Evolutionary conservation across 257 asterid species (phyloP), one percentile per base, ranked within the genome.

Genomic region (Linaria vulgaris): DNA sequence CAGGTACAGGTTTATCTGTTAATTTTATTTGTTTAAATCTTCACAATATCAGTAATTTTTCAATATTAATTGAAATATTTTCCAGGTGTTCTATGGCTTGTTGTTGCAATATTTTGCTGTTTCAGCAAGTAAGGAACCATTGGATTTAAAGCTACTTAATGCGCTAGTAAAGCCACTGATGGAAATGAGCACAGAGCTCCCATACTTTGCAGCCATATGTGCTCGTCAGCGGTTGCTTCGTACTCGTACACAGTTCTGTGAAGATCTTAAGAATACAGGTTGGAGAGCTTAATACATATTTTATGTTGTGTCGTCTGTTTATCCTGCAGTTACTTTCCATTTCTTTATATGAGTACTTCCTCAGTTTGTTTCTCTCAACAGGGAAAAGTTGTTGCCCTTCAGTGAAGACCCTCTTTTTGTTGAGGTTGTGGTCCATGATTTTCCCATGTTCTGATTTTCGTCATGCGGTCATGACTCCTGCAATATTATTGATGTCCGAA

Each of bases 401-500:
- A 34, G 43, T 82, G 72, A 94, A 94, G 82, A 94, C 96, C 15
- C 70, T 94, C 65, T 76, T 84, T 74, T 85, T 94, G 46, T 71
- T 87, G 79, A 84, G 89, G 72, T 83, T 94, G 25, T 94, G 97
- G 99, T 90, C 94, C 67, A 74, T 94, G 95, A 77, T 84, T 64
- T 94, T 87, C 71, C 99, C 97, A 12, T 94, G 96, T 80, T 94
- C 99, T 27, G 99, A 90, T 80, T 90, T 83, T 64, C 96, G 97
- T 53, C 99, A 90, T 69, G 85, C 76, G 37, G 99, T 94, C 47
- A 85, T 82, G 87, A 94, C 97, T 30, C 99, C 99, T 27, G 82
- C 94, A 20, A 78, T 80, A 27, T 69, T 85, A 72, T 78, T 92
- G 71, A 85, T 90, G 85, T 92, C 85, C 20, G 97, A 92, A 77